Percentiles rank a stretch among this genome's conserved stretches.
These are phyloP conservation scores for Aspergillus pseudoviridinutans DNA, from an alignment of 2,329 filamentous ascomycete species.

Conservation along the genomic window DNA sequence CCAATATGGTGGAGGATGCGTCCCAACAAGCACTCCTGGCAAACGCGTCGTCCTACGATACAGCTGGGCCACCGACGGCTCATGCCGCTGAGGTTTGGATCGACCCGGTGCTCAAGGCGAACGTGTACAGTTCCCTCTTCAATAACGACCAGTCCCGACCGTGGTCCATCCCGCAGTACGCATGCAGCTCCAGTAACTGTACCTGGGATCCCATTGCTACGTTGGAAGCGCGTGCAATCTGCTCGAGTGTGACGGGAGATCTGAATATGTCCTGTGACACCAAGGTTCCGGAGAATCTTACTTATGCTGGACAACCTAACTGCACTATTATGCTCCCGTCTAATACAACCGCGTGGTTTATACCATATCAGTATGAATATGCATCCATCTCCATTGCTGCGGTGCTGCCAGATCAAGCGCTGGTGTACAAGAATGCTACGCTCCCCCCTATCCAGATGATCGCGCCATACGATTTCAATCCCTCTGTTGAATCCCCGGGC, in stretches of 20 bases:
- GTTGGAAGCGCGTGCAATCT: constrained; percentile 2
- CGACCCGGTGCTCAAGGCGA: constrained; percentile 8
- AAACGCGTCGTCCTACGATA: not conserved
- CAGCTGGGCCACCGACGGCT: not conserved
- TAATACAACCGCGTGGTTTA: not conserved
- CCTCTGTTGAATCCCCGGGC: not conserved
- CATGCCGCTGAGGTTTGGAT: not conserved
- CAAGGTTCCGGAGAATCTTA: not conserved
- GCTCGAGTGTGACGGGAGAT: constrained; percentile 5
- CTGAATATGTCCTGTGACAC: not conserved
- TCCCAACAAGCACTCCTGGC: constrained; percentile 2
- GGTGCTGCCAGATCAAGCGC: not conserved
- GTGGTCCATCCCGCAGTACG: constrained; percentile 8
- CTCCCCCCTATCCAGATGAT: not conserved
- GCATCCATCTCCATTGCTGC: not conserved
- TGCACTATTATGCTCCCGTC: not conserved
- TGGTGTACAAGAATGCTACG: not conserved
- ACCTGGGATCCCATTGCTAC: constrained; percentile 9
- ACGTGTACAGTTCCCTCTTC: constrained; percentile 11
- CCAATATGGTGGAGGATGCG: not conserved
- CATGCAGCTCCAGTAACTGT: constrained; percentile 9
- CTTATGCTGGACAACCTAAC: not conserved
- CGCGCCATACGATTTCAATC: not conserved
- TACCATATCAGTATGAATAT: not conserved
- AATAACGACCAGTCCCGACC: constrained; percentile 3